Base-by-base conservation (phyloP, 768 basidiomycete species). In the Lactarius vividus region DNA sequence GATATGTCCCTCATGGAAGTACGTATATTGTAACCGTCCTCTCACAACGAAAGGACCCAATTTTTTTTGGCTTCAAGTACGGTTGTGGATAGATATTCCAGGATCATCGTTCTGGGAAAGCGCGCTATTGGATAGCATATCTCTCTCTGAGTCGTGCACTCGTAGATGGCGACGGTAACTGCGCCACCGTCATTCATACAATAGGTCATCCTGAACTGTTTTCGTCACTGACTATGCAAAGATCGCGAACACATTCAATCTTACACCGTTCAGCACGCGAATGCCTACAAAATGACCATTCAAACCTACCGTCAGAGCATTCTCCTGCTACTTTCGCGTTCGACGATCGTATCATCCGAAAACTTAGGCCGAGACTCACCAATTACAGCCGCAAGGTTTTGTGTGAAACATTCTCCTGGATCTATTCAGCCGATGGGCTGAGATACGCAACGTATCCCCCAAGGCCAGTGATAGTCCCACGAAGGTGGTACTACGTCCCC, bases 1-100 rank as follows among this genome's bases (percentile, higher is more conserved):
- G 93, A 93, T n/a, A 81, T 96, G 0, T 84, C 86, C 0, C 78
- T 96, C 5, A 79, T 87, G 10, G 91, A 95, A 76, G 81, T 6
- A 74, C 88, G 33, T 81, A 85, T 20, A 82, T 84, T 20, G 77
- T 79, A 55, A 81, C 82, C 62, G 75, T 90, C 28, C 63, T 88
- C 8, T 74, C 78, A 18, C 77, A 13, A 37, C 35, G 1, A 13
- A 37, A 37, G 0, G 35, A 37, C 35, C 8, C 35, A 37, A 37
- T n/a, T n/a, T n/a, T 35, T 37, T 37, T 37, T n/a, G n/a, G n/a
- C n/a, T n/a, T n/a, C n/a, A n/a, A n/a, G n/a, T n/a, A n/a, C n/a
- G n/a, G 35, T 37, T 37, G 35, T 37, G 35, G 35, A 13, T 37
- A 11, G 35, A 37, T 37, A 11, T 37, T 13, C 35, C 35, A 37